These are phyloP conservation scores for Aaosphaeria pasadenensis DNA, from an alignment of 2,329 filamentous ascomycete species.

Conservation along the genomic window DNA sequence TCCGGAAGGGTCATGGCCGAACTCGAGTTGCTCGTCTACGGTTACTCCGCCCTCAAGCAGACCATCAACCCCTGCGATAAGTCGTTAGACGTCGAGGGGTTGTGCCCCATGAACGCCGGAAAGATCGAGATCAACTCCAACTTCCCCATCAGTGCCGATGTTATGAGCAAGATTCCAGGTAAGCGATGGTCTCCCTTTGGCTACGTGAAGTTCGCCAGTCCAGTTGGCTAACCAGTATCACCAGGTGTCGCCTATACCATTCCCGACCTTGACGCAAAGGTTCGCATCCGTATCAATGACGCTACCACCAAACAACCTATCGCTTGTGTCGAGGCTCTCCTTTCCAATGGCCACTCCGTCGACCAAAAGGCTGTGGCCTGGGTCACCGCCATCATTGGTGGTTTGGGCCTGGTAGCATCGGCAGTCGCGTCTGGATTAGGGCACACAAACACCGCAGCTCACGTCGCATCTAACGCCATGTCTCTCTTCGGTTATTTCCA, in stretches of 20 bases:
- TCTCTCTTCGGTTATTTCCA: constrained; percentile 97
- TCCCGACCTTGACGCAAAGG: constrained; percentile 84
- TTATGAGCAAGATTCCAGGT: constrained; percentile 67
- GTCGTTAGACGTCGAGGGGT: constrained; percentile 60
- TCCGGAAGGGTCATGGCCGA: constrained; percentile 78
- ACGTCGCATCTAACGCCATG: constrained; percentile 88
- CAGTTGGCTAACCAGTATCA: constrained; percentile 10
- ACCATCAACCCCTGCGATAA: constrained; percentile 71
- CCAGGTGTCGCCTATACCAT: constrained; percentile 78
- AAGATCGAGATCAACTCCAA: constrained; percentile 76
- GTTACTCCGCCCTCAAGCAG: constrained; percentile 66
- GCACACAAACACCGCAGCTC: constrained; percentile 89
- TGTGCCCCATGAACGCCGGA: constrained; percentile 89
- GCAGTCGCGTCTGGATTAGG: constrained; percentile 87
- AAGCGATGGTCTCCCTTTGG: constrained; percentile 15
- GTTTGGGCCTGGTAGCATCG: constrained; percentile 77
- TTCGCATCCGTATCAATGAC: constrained; percentile 77
- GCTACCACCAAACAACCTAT: constrained; percentile 62
- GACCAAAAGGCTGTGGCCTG: constrained; percentile 86
- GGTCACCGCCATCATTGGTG: constrained; percentile 84
- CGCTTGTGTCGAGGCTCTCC: constrained; percentile 81
- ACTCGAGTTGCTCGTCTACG: constrained; percentile 76
- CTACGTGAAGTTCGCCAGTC: not conserved
- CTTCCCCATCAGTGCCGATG: constrained; percentile 54
- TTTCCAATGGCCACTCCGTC: constrained; percentile 91